Evolutionary conservation across 228 moss, liverwort and hornwort species (phyloP).

Genomic region (Sphagnum magellanicum): DNA sequence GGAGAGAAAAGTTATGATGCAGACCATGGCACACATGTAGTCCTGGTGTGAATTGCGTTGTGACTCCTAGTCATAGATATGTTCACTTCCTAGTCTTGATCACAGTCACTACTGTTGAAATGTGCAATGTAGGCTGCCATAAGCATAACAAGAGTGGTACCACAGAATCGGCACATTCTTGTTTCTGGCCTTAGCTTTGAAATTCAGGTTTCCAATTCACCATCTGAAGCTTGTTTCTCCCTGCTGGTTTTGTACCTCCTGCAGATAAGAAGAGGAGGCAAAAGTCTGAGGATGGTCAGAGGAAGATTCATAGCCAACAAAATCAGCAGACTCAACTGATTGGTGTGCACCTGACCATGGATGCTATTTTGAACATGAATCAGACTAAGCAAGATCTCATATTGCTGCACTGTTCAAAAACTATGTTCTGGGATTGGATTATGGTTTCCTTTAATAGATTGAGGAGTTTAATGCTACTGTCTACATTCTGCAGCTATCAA

Average conservation of each 20-base stretch:
- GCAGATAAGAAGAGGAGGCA: conserved; percentile 83
- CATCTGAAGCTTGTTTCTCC: not conserved
- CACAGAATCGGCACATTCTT: too few relatives aligned
- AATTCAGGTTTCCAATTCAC: not conserved
- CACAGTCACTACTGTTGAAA: too few relatives aligned
- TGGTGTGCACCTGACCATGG: conserved; percentile 30
- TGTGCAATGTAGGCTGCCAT: too few relatives aligned
- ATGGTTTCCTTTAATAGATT: not conserved
- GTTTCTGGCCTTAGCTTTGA: too few relatives aligned
- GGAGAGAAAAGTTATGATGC: too few relatives aligned
- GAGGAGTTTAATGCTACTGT: not conserved
- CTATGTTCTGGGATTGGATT: not conserved
- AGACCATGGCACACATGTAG: too few relatives aligned
- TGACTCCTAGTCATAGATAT: too few relatives aligned
- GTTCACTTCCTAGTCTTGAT: too few relatives aligned
- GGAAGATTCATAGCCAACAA: conserved; percentile 43
- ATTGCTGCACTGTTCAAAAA: not conserved
- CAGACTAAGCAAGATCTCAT: too few relatives aligned
- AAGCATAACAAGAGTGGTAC: too few relatives aligned
- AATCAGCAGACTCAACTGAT: conserved; percentile 32
- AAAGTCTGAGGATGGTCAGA: conserved; percentile 54
- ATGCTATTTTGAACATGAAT: not conserved
- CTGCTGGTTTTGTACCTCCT: not conserved
- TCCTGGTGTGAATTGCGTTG: too few relatives aligned
- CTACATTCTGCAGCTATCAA: conserved; percentile 22